Percentiles rank a stretch among this genome's conserved stretches.
These are phyloP conservation scores for Xylariales sp. DNA, from an alignment of 2,329 filamentous ascomycete species.

Conservation along the genomic window DNA sequence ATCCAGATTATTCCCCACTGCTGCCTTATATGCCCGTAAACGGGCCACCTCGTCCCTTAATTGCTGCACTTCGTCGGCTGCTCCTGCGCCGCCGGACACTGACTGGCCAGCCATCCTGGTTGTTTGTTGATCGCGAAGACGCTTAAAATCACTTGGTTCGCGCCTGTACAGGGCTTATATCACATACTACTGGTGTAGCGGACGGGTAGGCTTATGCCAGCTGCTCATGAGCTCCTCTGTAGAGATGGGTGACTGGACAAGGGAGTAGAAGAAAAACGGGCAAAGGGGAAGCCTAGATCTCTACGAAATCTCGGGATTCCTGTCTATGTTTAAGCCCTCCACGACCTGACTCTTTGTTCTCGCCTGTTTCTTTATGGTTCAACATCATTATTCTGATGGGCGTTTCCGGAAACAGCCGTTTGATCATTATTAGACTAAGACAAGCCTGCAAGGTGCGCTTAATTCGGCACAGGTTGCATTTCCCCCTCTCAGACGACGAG, in stretches of 20 bases:
- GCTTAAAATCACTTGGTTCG: background rate
- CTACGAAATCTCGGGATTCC: background rate
- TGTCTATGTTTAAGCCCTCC: conserved; percentile 26
- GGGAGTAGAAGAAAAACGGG: conserved; percentile 19
- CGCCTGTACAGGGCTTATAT: background rate
- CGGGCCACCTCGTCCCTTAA: conserved; percentile 20
- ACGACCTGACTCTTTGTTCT: conserved; percentile 33
- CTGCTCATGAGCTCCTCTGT: conserved; percentile 8
- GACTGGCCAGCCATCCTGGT: conserved; percentile 26
- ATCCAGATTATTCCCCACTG: conserved; percentile 22
- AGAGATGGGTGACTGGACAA: conserved; percentile 22
- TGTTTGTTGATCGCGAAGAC: conserved; percentile 3
- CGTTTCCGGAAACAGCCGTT: conserved; percentile 31
- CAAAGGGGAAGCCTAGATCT: conserved; percentile 5
- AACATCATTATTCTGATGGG: background rate
- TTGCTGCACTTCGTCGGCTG: conserved; percentile 5
- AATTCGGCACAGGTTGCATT: conserved; percentile 4
- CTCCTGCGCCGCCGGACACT: background rate
- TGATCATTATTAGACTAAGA: conserved; percentile 25
- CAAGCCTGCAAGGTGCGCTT: conserved; percentile 10
- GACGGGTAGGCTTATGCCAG: background rate
- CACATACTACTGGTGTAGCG: conserved; percentile 1
- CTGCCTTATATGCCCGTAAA: conserved; percentile 22
- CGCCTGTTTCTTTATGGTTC: conserved; percentile 19
- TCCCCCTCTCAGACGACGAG: background rate